Conservation (phyloP, 441 rosid genomes). For the Syzygium malaccense region DNA sequence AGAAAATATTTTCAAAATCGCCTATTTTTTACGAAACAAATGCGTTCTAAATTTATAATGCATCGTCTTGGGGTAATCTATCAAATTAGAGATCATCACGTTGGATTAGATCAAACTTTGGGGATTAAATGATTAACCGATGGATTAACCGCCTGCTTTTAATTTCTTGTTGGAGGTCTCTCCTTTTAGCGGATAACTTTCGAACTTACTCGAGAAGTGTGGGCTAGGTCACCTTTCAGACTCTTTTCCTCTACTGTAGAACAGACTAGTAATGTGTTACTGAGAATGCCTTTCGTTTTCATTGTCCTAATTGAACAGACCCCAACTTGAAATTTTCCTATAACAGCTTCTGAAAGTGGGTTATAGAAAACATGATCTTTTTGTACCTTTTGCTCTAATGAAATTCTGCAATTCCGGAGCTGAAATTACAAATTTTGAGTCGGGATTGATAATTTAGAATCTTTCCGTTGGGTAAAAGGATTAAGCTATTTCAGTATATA, state of each 20-base stretch:
- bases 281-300: not conserved
- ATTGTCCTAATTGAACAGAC: not conserved
- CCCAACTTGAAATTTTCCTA: not conserved
- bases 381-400: not conserved
- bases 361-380: not conserved
- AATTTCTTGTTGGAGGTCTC: not conserved
- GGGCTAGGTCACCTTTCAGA: not conserved
- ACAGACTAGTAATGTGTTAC: not conserved
- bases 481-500: not conserved
- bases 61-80: not conserved
- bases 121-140: not conserved
- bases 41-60: fast-evolving
- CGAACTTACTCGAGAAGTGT: not conserved
- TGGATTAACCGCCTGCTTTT: not conserved
- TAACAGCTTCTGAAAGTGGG: not conserved
- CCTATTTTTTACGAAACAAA: fast-evolving
- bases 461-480: no score
- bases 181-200: not conserved
- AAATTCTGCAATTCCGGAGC: no score
- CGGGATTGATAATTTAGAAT: no score
- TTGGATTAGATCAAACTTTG: not conserved
- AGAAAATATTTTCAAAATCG: no score
- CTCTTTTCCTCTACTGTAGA: not conserved
- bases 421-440: no score
- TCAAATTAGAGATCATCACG: not conserved